Percentiles rank a stretch among this genome's conserved stretches.
phyloP scores from a whole-genome alignment of 371 early-diverging fungal species.

The Mucor indicus region DNA sequence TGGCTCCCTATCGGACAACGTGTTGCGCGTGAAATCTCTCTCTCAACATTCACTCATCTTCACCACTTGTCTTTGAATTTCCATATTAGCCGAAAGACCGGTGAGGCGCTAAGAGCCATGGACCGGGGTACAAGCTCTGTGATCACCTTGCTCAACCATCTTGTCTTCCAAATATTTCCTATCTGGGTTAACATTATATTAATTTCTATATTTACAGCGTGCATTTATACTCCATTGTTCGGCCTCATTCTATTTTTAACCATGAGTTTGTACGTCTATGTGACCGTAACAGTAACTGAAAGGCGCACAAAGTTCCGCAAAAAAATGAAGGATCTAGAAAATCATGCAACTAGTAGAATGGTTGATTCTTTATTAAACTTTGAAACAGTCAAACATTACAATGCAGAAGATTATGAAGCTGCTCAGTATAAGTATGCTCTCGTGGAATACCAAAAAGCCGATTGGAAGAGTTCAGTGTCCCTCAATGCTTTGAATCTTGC shows the following conservation, averaged over 20 bases:
- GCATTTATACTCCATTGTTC: slow-evolving; percentile 72
- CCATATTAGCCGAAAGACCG: slow-evolving; percentile 92
- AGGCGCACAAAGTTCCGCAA: slow-evolving; percentile 90
- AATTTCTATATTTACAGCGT: slow-evolving; percentile 76
- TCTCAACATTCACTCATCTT: slow-evolving; percentile 85
- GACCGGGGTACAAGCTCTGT: slow-evolving; percentile 87
- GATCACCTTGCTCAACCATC: slow-evolving; percentile 74
- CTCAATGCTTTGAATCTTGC: slow-evolving; percentile 78
- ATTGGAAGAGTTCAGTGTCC: slow-evolving; percentile 66
- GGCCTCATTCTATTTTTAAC: slow-evolving; percentile 84
- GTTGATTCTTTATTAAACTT: slow-evolving; percentile 95
- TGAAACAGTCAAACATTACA: slow-evolving; percentile 93
- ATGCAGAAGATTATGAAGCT: slow-evolving; percentile 78
- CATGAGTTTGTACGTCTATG: slow-evolving; percentile 80
- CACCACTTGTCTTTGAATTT: slow-evolving; percentile 83
- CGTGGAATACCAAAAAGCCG: slow-evolving; percentile 77
- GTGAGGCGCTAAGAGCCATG: slow-evolving; percentile 84
- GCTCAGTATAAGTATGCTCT: slow-evolving; percentile 74
- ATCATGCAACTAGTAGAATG: slow-evolving; percentile 69
- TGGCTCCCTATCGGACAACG: slow-evolving; percentile 93
- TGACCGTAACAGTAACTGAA: slow-evolving; percentile 85
- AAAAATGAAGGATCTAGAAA: slow-evolving; percentile 71
- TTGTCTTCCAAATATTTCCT: slow-evolving; percentile 89
- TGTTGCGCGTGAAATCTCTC: slow-evolving; percentile 84
- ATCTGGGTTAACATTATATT: slow-evolving; percentile 77